Percentiles rank a stretch among this genome's conserved stretches.
These are phyloP conservation scores for Colletotrichum eleusines DNA, from an alignment of 2,329 filamentous ascomycete genomes.

Conservation along the genomic window DNA sequence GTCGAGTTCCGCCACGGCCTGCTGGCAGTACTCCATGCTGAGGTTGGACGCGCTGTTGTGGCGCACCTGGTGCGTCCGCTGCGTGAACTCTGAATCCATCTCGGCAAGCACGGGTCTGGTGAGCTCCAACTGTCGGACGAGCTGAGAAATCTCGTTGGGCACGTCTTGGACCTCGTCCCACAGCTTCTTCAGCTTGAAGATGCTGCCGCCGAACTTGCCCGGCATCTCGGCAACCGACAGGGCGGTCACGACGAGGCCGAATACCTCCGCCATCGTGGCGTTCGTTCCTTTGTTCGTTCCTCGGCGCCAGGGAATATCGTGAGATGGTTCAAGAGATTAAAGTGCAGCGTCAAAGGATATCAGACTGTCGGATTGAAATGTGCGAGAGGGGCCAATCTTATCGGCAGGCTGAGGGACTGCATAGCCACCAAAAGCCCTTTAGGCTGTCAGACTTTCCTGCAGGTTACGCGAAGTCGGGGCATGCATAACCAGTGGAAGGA, in stretches of 20 bases:
- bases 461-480: background rate
- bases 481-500: background rate
- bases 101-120: slow-evolving; percentile 2
- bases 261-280: slow-evolving; percentile 27
- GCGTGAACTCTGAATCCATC: background rate
- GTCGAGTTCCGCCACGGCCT: slow-evolving; percentile 10
- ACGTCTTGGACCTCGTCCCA: slow-evolving; percentile 36
- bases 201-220: slow-evolving; percentile 15
- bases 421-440: background rate
- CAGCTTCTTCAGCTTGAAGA: slow-evolving; percentile 25
- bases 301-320: background rate
- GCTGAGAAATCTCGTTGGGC: slow-evolving; percentile 16
- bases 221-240: slow-evolving; percentile 31
- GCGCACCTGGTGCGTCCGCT: background rate
- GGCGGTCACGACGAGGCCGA: slow-evolving; percentile 32
- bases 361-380: background rate
- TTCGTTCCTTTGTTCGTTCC: background rate
- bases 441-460: slow-evolving; percentile 3
- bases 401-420: background rate
- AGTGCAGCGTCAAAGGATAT: background rate
- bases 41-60: background rate
- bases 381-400: background rate
- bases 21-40: slow-evolving; percentile 11
- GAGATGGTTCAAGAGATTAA: background rate
- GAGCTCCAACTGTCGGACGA: slow-evolving; percentile 19